Evolutionary conservation across 306 rosid genomes (phyloP), one percentile per base, ranked within the genome.

Genomic region (Dalbergia cultrata): DNA sequence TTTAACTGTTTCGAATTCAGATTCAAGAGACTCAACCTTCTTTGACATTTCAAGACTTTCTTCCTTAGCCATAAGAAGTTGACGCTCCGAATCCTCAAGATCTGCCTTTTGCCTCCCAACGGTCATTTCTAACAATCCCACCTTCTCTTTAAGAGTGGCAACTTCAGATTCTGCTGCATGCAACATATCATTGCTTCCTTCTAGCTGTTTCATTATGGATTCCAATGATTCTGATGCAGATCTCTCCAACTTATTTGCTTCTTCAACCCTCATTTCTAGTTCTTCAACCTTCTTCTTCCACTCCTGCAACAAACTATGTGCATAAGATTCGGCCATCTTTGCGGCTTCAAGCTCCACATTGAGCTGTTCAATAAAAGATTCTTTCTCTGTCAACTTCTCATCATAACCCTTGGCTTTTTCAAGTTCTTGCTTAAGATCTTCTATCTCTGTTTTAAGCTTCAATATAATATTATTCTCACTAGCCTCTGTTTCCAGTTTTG

Each of bases 181-280:
- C 90, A 95, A 82, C 86, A 91, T 35, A 76, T 95, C 92, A 54
- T 88, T 89, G 76, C 76, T 95, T 79, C 86, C 93, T 86, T 91
- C 96, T 57, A 95, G 86, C 81, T 95, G 97, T 67, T 93, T 90
- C 96, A 91, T 88, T 76, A 91, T 89, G 1, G 92, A 88, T 80
- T 95, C 90, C 85, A 95, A 80, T 59, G 97, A 95, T 77, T 89
- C 97, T 4, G 99, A 93, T 72, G 98, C 98, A 22, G 99, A 91
- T 82, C 87, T 90, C 88, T 95, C 94, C 86, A 90, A 83, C 75
- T 86, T 91, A 77, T 83, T 78, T 34, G 94, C 89, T 76, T 90
- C 92, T 84, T 88, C 88, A 80, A 85, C 81, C 74, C 65, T 82
- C 74, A 60, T 72, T 83, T 93, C 96, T 72, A 91, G 80, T 74